A percentile compares a stretch with the other conserved stretches of the same genome.
These are phyloP conservation scores for Mycena alexandri DNA, from an alignment of 768 basidiomycete species.

Conservation along the genomic window DNA sequence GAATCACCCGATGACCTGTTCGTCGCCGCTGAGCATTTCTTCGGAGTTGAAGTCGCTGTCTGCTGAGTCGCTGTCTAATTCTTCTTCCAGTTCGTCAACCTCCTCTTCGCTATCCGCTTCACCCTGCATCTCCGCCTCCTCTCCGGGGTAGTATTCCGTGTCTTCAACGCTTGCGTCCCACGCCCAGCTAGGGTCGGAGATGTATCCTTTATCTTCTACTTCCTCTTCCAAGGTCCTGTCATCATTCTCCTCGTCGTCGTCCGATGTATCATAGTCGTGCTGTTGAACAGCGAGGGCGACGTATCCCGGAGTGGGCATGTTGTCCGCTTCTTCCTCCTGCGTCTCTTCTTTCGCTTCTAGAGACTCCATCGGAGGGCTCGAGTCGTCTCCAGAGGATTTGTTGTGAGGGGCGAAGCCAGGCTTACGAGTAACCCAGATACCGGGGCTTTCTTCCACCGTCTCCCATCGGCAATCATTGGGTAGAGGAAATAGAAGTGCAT, in stretches of 20 bases:
- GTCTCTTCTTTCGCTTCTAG: no score
- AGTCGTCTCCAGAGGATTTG: neutral
- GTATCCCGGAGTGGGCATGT: no score
- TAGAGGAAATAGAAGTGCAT: slow-evolving; percentile 44
- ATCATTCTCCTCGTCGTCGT: slow-evolving; percentile 22
- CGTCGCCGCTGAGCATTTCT: slow-evolving; percentile 26
- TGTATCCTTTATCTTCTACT: slow-evolving; percentile 5
- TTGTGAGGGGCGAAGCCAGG: no score
- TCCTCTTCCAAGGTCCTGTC: slow-evolving; percentile 15
- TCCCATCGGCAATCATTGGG: slow-evolving; percentile 41
- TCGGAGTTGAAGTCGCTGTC: slow-evolving; percentile 28
- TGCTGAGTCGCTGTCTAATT: slow-evolving; percentile 22
- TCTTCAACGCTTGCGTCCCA: slow-evolving; percentile 28
- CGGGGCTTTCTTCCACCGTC: slow-evolving; percentile 46
- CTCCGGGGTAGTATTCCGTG: neutral
- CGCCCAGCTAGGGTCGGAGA: slow-evolving; percentile 25
- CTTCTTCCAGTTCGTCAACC: slow-evolving; percentile 6
- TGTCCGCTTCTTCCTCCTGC: no score
- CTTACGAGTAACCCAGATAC: slow-evolving; percentile 50
- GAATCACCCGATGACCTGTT: no score
- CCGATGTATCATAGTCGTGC: slow-evolving; percentile 20
- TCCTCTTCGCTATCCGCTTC: slow-evolving; percentile 11
- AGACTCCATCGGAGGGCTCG: no score
- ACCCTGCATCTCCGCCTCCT: no score
- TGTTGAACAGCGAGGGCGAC: no score